phyloP scores from a whole-genome alignment of 305 asterid genomes.

The Rubia occidens region DNA sequence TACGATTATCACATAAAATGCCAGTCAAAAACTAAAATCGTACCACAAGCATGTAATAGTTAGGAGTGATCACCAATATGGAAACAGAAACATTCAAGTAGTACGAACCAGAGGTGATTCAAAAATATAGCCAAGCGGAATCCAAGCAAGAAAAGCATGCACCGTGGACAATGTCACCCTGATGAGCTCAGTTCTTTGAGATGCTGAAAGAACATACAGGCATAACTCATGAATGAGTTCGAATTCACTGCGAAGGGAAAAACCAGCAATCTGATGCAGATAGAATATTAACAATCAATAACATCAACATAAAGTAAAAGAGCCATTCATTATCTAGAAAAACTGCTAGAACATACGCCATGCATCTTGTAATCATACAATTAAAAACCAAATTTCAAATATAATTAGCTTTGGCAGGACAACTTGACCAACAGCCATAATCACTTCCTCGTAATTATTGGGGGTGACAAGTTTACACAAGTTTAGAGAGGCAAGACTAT shows the following conservation, averaged over 20 bases:
- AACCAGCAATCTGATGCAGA: slow-evolving; percentile 38
- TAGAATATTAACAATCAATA: slow-evolving; percentile 7
- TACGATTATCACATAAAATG: neutral
- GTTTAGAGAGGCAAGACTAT: neutral
- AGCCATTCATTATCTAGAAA: neutral
- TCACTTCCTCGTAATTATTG: too few species aligned
- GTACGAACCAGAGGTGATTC: slow-evolving; percentile 87
- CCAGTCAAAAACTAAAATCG: neutral
- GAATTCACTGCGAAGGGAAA: slow-evolving; percentile 62
- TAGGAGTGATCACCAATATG: slow-evolving; percentile 16
- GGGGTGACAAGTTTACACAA: too few species aligned
- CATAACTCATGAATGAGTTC: slow-evolving; percentile 96
- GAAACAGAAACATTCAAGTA: slow-evolving; percentile 21
- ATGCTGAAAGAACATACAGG: slow-evolving; percentile 78
- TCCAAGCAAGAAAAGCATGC: slow-evolving; percentile 99
- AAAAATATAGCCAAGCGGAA: slow-evolving; percentile 95
- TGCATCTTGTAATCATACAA: too few species aligned
- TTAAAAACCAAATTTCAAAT: too few species aligned
- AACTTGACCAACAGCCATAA: too few species aligned
- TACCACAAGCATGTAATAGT: neutral
- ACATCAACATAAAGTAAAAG: neutral
- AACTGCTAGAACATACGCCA: too few species aligned
- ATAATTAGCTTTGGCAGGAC: too few species aligned
- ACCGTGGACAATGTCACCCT: slow-evolving; percentile 89
- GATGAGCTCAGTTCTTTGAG: slow-evolving; percentile 93